Evolutionary conservation across 2,329 filamentous ascomycete species (phyloP), one percentile per base, ranked within the genome.

Genomic region (Colletotrichum karsti): DNA sequence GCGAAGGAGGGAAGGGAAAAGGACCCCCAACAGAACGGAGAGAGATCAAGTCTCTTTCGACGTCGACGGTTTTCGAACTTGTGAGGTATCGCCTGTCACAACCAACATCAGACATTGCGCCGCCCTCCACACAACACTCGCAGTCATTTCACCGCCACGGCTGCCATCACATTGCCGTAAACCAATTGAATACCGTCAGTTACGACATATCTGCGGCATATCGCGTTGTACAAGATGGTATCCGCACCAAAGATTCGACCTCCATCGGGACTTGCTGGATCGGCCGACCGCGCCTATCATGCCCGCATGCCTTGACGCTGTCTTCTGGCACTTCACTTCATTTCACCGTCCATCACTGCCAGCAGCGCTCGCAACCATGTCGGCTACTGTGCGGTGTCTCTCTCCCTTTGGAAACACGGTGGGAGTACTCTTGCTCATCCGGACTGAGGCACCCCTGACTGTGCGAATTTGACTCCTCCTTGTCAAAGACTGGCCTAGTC

Each of bases 31-130:
- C 20, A 35, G 39, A 35, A 35, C 33, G 33, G 44, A 20, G 28
- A n/a, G 39, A 24, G 48, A 66, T 54, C 64, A 54, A 59, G 60
- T 64, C 65, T 65, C n/a, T 65, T 65, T 65, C 37, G 55, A 68
- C 62, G 30, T 30, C 37, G 37, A 37, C 22, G 12, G 30, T 30
- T 22, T 3, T 28, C 12, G 13, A 42, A 26, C 30, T 50, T 41
- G 20, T 50, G 42, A 50, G 44, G 44, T 8, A 20, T 50, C 30
- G 56, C 26, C 26, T 48, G 28, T 26, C 55, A 58, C 8, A 46
- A 48, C 28, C 7, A 7, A 12, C 55, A 24, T 13, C 55, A 22
- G 18, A 41, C 20, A 35, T 26, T 20, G 33, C 39, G 22, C 22
- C 33, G 30, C 18, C 26, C 26, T n/a, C 10, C 15, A 30, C 46